phyloP scores from a whole-genome alignment of 305 asterid species.

The Lippia alba region DNA sequence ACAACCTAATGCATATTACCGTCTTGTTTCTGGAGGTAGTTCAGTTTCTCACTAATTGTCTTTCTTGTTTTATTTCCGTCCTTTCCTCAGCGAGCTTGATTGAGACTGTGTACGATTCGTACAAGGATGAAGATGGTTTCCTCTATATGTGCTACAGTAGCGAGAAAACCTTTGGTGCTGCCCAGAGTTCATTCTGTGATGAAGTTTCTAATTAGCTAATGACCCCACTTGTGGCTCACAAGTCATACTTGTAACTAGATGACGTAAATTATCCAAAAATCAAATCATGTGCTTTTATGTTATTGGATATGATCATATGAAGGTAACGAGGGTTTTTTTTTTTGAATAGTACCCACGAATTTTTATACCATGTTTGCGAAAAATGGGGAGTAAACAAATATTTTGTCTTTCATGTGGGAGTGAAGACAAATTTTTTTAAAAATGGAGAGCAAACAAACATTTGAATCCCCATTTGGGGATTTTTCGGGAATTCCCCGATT shows the following conservation, averaged over 20 bases:
- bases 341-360: no score
- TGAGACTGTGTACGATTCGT: slow-evolving; percentile 68
- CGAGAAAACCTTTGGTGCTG: slow-evolving; percentile 85
- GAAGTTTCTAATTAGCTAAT: slow-evolving; percentile 28
- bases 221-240: no score
- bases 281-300: background rate
- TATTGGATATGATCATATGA: slow-evolving; percentile 22
- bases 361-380: no score
- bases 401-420: no score
- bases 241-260: slow-evolving; percentile 9
- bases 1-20: background rate
- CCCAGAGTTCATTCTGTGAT: slow-evolving; percentile 11
- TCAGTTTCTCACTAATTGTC: slow-evolving; percentile 12
- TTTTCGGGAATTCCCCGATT: no score
- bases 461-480: no score
- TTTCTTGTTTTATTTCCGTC: background rate
- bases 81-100: slow-evolving; percentile 71
- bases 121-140: slow-evolving; percentile 86
- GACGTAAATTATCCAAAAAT: slow-evolving; percentile 19
- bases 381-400: no score
- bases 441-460: no score
- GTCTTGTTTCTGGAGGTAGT: background rate
- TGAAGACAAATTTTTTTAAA: no score
- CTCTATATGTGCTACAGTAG: slow-evolving; percentile 96
- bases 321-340: no score